Base-by-base conservation (phyloP, 805 yeast species). In the Pichia rugopelliculosa region DNA sequence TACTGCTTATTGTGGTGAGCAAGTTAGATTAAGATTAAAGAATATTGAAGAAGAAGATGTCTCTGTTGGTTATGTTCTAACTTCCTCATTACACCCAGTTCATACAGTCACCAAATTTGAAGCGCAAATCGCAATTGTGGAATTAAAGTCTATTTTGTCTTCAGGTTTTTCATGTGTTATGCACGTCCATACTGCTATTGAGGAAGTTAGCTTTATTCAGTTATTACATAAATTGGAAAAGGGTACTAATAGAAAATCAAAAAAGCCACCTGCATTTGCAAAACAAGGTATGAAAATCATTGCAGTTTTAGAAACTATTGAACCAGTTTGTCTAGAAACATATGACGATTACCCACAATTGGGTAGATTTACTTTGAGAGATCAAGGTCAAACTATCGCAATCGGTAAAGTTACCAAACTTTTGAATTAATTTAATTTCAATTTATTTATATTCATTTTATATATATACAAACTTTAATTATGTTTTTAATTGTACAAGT, bases 161-260 rank as follows among this genome's bases (percentile, higher is more conserved):
- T 82, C 95, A 44, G 99, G 99, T 48, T 93, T 82, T 74, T 82
- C 96, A 13, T 93, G 98, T 77, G 97, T 93, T 47, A 91, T 93
- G 96, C 99, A 93, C 64, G 84, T 93, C 59, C 99, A 93, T 73
- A 88, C 98, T 44, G 98, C 98, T 47, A 89, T 91, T 58, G 98
- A 93, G 71, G 99, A 93, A 70, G 96, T 93, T 45, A 76, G 76
- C 23, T 79, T 93, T 64, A 75, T 82, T 45, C 81, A 82, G 60
- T 76, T 93, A 66, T 75, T 89, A 64, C 98, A 93, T 73, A 89
- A 91, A 71, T 75, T 93, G 60, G 96, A 93, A 69, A 91, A 87
- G 74, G 97, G 96, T 54, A 89, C 98, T 49, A 91, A 91, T 78
- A 84, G 96, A 74, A 86, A 82, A 69, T 87, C 96, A 52, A 93